Base-by-base conservation (phyloP, 2,329 filamentous ascomycete genomes). In the Neurospora sp. region DNA sequence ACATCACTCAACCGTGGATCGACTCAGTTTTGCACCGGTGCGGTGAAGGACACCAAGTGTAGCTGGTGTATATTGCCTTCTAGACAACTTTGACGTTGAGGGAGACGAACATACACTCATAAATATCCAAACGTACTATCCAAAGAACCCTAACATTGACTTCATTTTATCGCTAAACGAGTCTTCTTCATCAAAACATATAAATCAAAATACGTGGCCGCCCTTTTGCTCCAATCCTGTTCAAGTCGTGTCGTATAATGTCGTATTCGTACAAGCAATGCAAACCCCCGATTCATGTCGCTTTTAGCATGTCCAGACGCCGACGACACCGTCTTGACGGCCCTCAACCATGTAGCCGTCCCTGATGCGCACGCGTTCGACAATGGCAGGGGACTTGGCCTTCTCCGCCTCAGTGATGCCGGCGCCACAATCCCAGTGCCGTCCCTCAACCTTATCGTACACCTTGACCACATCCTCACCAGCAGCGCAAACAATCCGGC, bases 381-480 rank as follows among this genome's bases (percentile, higher is more conserved):
- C 90, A 70, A 90, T 85, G 15, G 89, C 86, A 6, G 89, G 86
- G 69, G 83, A 85, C 74, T 87, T 89, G 12, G 86, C 88, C 70
- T 88, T 86, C 68, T 91, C 89, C 23, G 89, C 87, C 71, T 89
- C 89, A 3, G 85, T 86, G 66, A 91, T 88, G 41, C 94, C 95
- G 2, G 93, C 90, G 68, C 96, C 96, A 80, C 94, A 97, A 79
- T 97, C 93, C 96, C 96, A 99, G 80, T 98, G 96, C 72, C 92
- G 85, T 52, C 93, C 93, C 78, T 99, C 96, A 3, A 93, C 90
- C 85, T 98, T 98, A 82, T 99, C 96, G 82, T 98, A 99, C 71
- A 99, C 91, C 82, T 99, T 99, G 75, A 96, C 94, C 33, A 98
- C 93, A 76, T 93, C 90, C 80, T 98, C 96, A 57, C 94, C 92